These are phyloP conservation scores for Aschersonia sp. DNA, from an alignment of 2,329 filamentous ascomycete species.

Conservation along the genomic window DNA sequence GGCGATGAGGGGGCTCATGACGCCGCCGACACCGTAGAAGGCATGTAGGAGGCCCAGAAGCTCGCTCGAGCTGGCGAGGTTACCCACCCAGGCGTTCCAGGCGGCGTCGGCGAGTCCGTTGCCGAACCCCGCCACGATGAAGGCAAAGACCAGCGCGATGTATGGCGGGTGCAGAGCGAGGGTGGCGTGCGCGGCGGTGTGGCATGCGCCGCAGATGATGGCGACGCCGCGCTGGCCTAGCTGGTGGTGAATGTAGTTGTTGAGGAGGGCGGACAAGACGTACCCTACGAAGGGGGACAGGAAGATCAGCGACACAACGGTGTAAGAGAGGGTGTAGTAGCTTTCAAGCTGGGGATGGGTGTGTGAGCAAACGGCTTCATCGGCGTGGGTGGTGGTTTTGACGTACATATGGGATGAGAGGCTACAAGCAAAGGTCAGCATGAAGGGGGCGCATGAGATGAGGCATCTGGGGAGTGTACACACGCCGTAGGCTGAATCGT, in stretches of 20 bases:
- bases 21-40: conserved; percentile 52
- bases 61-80: conserved; percentile 54
- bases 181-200: conserved; percentile 46
- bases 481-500: conserved; percentile 44
- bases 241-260: conserved; percentile 43
- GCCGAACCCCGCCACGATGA: conserved; percentile 50
- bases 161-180: conserved; percentile 49
- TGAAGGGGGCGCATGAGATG: background rate
- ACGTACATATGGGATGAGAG: conserved; percentile 36
- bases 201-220: conserved; percentile 44
- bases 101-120: conserved; percentile 46
- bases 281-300: conserved; percentile 51
- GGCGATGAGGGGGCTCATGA: conserved; percentile 54
- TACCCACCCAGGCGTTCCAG: conserved; percentile 39
- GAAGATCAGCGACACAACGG: conserved; percentile 48
- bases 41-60: conserved; percentile 52
- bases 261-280: conserved; percentile 43
- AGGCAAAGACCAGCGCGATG: conserved; percentile 46
- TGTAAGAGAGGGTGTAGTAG: conserved; percentile 46
- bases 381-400: no score
- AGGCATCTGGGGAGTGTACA: conserved; percentile 10
- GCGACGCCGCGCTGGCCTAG: conserved; percentile 55
- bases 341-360: conserved; percentile 32
- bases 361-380: background rate
- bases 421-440: conserved; percentile 12